Evolutionary conservation across 306 rosid species (phyloP), one percentile per base, ranked within the genome.

Genomic region (Pyrus bretschneideri): DNA sequence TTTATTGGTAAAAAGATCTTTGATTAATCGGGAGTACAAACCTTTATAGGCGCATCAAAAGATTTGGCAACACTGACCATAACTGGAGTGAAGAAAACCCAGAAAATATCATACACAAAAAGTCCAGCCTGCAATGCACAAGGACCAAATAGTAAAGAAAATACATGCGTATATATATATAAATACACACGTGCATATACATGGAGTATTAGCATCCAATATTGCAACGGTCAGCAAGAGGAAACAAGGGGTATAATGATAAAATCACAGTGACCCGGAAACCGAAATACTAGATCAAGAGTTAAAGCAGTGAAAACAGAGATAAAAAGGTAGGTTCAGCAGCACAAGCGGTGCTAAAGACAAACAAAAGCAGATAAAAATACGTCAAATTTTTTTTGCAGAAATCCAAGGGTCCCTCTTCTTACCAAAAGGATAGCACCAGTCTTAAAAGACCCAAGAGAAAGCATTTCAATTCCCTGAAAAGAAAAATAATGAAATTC

Each of bases 61-160:
- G 98, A 96, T 89, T 96, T 96, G 42, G 99, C 99, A 71, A 96
- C 99, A 80, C 99, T 96, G 71, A 96, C 99, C 99, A 96, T 96
- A 79, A 96, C 99, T 11, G 99, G 99, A 59, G 98, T 96, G 86
- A 96, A 96, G 93, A 96, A 96, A 79, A 96, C 99, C 99, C 99
- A 96, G 96, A 96, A 96, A 72, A 96, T 93, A 83, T 96, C 98
- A 63, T 96, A 96, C 12, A 96, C 94, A 80, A 96, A 96, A 38
- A 96, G 96, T 69, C 99, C 99, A 51, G 94, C 94, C 99, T 96
- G 89, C 69, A 79, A 67, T 54, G 33, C 69, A 80, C 35, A 67
- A 38, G 55, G 27, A 64, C 45, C 45, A 75, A 73, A 45, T 31
- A 58, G 23, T 21, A 8, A 40, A n/a, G 44, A 42, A 31, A 27